Percentiles rank a stretch among this genome's conserved stretches.
Evolutionary conservation across 2,329 filamentous ascomycete genomes (phyloP).

Genomic region (Sporothrix globosa): DNA sequence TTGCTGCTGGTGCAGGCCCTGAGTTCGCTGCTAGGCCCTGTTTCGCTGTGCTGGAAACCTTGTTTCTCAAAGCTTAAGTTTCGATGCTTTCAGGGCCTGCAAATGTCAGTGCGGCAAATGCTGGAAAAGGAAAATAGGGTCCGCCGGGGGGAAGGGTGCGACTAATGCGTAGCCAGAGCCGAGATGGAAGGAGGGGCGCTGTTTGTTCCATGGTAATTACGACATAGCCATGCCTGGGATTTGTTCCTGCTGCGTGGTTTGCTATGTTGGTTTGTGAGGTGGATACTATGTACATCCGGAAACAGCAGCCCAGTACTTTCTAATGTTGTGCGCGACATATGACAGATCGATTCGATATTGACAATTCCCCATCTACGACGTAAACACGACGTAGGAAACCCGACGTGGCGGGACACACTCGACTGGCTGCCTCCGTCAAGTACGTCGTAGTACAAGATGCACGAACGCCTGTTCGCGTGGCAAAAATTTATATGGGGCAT

Average conservation of each 20-base stretch:
- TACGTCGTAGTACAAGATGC: no score
- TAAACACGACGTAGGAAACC: not conserved
- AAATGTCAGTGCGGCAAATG: not conserved
- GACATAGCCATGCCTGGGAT: not conserved
- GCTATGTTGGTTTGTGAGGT: not conserved
- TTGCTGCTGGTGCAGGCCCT: not conserved
- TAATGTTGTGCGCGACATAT: no score
- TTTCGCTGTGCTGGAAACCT: conserved; percentile 2
- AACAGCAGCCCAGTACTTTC: no score
- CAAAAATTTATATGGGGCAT: not conserved
- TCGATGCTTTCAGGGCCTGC: not conserved
- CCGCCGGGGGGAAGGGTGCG: not conserved
- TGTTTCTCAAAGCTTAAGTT: not conserved
- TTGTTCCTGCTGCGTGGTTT: conserved; percentile 10
- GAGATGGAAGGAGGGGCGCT: not conserved
- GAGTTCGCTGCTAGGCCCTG: not conserved
- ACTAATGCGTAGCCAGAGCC: not conserved
- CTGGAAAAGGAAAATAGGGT: not conserved
- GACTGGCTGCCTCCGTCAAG: no score
- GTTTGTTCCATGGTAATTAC: not conserved
- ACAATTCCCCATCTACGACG: not conserved
- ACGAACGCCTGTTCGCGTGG: not conserved
- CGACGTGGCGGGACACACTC: no score
- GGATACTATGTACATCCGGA: not conserved
- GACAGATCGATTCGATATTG: conserved; percentile 17